Percentiles rank a stretch among this genome's conserved stretches.
phyloP scores from a whole-genome alignment of 306 rosid genomes.

The Urtica urens region DNA sequence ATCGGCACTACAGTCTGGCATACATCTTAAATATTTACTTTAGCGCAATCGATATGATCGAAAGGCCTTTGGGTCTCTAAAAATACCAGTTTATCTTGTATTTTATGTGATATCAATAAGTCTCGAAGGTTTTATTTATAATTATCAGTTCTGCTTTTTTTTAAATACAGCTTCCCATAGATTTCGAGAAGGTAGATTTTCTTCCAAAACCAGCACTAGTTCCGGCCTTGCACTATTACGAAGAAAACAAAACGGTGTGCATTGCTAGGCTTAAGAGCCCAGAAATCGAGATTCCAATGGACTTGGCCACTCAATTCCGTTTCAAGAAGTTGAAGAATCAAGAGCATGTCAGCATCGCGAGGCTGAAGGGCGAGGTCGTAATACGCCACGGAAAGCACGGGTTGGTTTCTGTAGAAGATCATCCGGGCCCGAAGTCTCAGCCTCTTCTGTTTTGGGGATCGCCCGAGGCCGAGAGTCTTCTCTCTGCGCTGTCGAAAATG shows the following conservation, averaged over 20 bases:
- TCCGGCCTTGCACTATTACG: constrained; percentile 36
- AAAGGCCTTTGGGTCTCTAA: no score
- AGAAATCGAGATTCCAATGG: constrained; percentile 40
- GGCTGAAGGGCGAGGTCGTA: constrained; percentile 52
- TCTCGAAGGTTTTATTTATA: background rate
- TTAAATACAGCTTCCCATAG: constrained; percentile 48
- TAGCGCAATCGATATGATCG: no score
- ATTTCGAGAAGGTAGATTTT: constrained; percentile 27
- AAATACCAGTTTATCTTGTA: background rate
- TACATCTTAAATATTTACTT: no score
- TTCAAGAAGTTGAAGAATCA: constrained; percentile 47
- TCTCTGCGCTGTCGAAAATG: constrained; percentile 38
- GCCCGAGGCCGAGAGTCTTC: constrained; percentile 40
- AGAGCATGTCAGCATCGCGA: constrained; percentile 33
- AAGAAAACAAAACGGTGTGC: constrained; percentile 33
- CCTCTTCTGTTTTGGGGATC: constrained; percentile 43
- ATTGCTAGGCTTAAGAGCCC: constrained; percentile 34
- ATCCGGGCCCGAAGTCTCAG: constrained; percentile 12
- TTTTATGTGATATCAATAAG: no score
- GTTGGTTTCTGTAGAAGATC: constrained; percentile 26
- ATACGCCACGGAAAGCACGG: constrained; percentile 35
- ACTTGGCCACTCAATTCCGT: constrained; percentile 49
- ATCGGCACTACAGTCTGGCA: no score
- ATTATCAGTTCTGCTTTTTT: constrained; percentile 3
- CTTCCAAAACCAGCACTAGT: constrained; percentile 29